phyloP scores from a whole-genome alignment of 2,329 filamentous ascomycete genomes.

The Pseudocercospora crystallina region DNA sequence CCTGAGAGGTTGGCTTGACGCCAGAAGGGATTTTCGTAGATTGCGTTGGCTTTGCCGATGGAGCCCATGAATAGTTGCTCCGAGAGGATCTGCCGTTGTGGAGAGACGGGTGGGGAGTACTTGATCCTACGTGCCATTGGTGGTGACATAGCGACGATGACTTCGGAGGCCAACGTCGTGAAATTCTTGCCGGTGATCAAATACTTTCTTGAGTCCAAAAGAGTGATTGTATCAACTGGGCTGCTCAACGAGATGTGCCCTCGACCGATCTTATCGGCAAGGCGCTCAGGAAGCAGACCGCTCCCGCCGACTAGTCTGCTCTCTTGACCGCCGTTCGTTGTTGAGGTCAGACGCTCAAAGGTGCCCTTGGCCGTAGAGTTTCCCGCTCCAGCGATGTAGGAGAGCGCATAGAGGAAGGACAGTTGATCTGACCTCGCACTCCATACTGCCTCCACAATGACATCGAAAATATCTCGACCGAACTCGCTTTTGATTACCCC shows the following conservation, averaged over 20 bases:
- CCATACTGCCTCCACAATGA: conserved; percentile 5
- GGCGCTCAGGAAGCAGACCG: conserved; percentile 11
- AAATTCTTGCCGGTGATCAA: background rate
- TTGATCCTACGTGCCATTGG: conserved; percentile 11
- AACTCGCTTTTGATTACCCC: background rate
- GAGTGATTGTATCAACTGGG: conserved; percentile 9
- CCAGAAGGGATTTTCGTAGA: conserved; percentile 26
- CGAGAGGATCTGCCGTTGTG: conserved; percentile 11
- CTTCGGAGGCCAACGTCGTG: conserved; percentile 11
- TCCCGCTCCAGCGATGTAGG: conserved; percentile 20
- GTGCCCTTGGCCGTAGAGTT: conserved; percentile 16
- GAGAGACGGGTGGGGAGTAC: conserved; percentile 14
- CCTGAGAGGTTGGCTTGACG: conserved; percentile 23
- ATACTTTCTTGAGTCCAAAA: background rate
- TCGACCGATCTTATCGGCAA: conserved; percentile 13
- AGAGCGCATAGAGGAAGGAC: conserved; percentile 17
- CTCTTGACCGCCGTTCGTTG: conserved; percentile 12
- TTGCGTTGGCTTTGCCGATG: conserved; percentile 17
- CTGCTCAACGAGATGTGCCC: conserved; percentile 3
- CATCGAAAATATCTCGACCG: conserved; percentile 2
- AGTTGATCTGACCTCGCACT: conserved; percentile 13
- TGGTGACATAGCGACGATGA: conserved; percentile 21
- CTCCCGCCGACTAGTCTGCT: conserved; percentile 14
- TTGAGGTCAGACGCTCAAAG: conserved; percentile 15
- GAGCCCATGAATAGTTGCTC: conserved; percentile 17